Evolutionary conservation across 805 yeast genomes (phyloP).

Genomic region (Kockiozyma suomiensis): DNA sequence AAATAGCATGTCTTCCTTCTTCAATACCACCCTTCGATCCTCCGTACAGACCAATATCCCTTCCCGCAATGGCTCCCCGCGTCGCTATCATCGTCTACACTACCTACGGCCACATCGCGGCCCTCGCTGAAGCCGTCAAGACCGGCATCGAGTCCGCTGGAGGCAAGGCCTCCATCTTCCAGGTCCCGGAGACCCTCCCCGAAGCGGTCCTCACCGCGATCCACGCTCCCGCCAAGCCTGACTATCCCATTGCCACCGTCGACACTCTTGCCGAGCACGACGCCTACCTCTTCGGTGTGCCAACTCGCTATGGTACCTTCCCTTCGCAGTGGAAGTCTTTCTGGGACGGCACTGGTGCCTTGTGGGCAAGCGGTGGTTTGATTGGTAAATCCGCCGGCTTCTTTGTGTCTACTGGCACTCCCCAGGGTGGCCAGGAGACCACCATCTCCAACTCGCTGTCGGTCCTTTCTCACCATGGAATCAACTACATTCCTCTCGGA

Average conservation of each 20-base stretch:
- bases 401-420: conserved; percentile 70
- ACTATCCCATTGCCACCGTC: conserved; percentile 57
- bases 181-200: conserved; percentile 76
- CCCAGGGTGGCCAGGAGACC: conserved; percentile 78
- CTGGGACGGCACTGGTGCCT: conserved; percentile 72
- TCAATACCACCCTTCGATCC: background rate
- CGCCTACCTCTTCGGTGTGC: conserved; percentile 74
- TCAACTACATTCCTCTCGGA: conserved; percentile 77
- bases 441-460: conserved; percentile 62
- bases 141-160: conserved; percentile 72
- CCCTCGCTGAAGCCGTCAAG: conserved; percentile 68
- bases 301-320: conserved; percentile 75
- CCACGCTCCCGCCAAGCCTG: conserved; percentile 59
- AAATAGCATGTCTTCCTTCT: background rate
- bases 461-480: conserved; percentile 72
- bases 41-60: background rate
- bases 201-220: conserved; percentile 61
- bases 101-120: conserved; percentile 73
- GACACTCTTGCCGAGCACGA: conserved; percentile 65
- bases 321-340: conserved; percentile 77
- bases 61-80: conserved; percentile 45
- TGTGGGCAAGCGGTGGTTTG: conserved; percentile 57
- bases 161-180: conserved; percentile 69
- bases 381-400: conserved; percentile 74
- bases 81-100: conserved; percentile 80